Evolutionary conservation across 352 stramenopile genomes (phyloP).

Genomic region (Phytophthora litchii): DNA sequence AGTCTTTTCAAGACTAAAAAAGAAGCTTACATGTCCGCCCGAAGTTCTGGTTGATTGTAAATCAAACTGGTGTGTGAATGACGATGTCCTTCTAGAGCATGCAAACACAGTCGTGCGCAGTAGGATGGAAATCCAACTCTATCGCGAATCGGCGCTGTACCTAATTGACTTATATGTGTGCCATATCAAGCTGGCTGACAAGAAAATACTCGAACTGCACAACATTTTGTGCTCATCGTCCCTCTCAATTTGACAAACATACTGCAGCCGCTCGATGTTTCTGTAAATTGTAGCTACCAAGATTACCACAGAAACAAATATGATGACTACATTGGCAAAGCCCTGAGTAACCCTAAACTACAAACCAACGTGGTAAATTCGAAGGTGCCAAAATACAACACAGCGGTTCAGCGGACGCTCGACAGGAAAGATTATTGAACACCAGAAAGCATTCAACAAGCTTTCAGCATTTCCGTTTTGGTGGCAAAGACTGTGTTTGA

Average conservation of each 20-base stretch:
- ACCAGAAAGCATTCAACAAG: neutral
- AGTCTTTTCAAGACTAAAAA: no score
- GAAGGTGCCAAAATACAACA: constrained; percentile 7
- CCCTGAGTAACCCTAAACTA: neutral
- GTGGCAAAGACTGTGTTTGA: neutral
- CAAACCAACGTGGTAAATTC: constrained; percentile 3
- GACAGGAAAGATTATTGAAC: neutral
- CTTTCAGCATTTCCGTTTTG: neutral
- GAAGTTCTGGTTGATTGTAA: no score
- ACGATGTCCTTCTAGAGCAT: constrained; percentile 5
- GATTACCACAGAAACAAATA: constrained; percentile 12
- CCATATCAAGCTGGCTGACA: constrained; percentile 10
- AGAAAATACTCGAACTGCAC: constrained; percentile 5
- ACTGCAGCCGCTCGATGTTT: constrained; percentile 9
- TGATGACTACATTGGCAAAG: neutral
- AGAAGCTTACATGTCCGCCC: no score
- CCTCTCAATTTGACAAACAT: constrained; percentile 17
- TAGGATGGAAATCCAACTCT: constrained; percentile 6
- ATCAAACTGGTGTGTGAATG: no score
- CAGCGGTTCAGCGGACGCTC: constrained; percentile 1
- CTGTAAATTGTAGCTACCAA: constrained; percentile 15
- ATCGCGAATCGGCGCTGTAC: constrained; percentile 9
- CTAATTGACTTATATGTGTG: constrained; percentile 13
- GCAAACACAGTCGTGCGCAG: neutral
- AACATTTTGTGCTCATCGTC: constrained; percentile 8